phyloP scores from a whole-genome alignment of 768 basidiomycete species.

The Xerocomellus intermedius region DNA sequence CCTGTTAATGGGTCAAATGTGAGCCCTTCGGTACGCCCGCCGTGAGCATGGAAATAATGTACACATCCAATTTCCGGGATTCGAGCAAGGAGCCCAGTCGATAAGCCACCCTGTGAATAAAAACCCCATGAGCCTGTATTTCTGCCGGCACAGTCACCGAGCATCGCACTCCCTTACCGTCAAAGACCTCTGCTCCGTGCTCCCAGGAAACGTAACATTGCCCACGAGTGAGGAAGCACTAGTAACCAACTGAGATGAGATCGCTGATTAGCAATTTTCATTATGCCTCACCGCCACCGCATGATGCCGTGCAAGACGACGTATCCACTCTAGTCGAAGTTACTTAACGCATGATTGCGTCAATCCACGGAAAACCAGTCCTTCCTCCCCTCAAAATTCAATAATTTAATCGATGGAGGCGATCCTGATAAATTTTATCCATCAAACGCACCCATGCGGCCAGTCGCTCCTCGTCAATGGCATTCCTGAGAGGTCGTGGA shows the following conservation, averaged over 20 bases:
- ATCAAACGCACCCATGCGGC: slow-evolving; percentile 10
- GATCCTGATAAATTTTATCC: neutral
- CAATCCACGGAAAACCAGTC: slow-evolving; percentile 18
- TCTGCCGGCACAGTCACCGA: slow-evolving; percentile 14
- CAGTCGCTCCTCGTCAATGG: slow-evolving; percentile 9
- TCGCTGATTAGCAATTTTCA: slow-evolving; percentile 25
- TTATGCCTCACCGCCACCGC: slow-evolving; percentile 29
- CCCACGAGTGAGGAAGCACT: slow-evolving; percentile 25
- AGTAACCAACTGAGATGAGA: slow-evolving; percentile 30
- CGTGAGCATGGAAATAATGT: slow-evolving; percentile 14
- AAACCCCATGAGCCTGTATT: slow-evolving; percentile 1
- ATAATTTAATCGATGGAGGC: neutral
- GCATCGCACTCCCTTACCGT: slow-evolving; percentile 17
- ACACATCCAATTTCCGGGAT: slow-evolving; percentile 25
- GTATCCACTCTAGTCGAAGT: slow-evolving; percentile 14
- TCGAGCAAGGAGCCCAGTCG: slow-evolving; percentile 18
- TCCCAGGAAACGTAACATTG: slow-evolving; percentile 29
- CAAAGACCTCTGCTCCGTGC: slow-evolving; percentile 17
- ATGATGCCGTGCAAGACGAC: slow-evolving; percentile 26
- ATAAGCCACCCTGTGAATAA: slow-evolving; percentile 11
- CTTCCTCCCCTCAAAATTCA: neutral
- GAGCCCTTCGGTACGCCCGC: neutral
- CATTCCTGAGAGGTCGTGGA: slow-evolving; percentile 19
- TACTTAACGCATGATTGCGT: slow-evolving; percentile 23
- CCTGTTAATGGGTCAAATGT: slow-evolving; percentile 7